These are phyloP conservation scores for Leishmania aethiopica DNA, from an alignment of 208 protist species.

Conservation along the genomic window DNA sequence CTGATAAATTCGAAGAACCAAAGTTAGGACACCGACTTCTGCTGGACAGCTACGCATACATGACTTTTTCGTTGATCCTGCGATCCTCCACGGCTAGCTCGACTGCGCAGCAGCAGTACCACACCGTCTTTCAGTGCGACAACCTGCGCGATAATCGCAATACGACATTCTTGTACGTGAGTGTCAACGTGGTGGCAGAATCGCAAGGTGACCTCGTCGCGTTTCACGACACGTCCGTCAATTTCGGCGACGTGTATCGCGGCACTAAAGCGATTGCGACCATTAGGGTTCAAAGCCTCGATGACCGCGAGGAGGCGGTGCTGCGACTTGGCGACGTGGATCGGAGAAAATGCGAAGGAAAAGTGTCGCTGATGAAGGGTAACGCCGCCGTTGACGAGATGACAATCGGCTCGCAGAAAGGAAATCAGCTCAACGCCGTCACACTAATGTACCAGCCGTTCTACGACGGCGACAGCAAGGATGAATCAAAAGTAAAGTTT, in stretches of 20 bases:
- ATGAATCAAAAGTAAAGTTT: conserved; percentile 68
- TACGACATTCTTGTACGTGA: conserved; percentile 65
- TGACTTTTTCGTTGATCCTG: conserved; percentile 78
- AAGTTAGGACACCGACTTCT: conserved; percentile 66
- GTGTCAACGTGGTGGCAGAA: conserved; percentile 62
- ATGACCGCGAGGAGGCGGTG: conserved; percentile 54
- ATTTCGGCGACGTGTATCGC: conserved; percentile 86
- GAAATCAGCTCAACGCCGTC: conserved; percentile 28
- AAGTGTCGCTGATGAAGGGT: conserved; percentile 56
- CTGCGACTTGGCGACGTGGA: conserved; percentile 49
- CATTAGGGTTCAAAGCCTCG: conserved; percentile 48
- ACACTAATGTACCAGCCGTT: conserved; percentile 65
- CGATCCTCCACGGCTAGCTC: conserved; percentile 40
- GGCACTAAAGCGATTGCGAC: conserved; percentile 51
- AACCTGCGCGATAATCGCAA: conserved; percentile 80
- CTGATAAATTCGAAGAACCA: conserved; percentile 77
- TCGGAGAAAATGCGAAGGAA: conserved; percentile 56
- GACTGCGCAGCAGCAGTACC: conserved; percentile 45
- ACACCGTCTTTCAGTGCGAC: conserved; percentile 77
- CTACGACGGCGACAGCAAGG: conserved; percentile 55
- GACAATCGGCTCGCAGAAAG: conserved; percentile 51
- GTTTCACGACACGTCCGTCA: conserved; percentile 50
- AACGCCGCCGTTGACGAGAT: conserved; percentile 61
- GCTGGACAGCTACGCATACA: conserved; percentile 68
- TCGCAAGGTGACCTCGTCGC: conserved; percentile 71